Evolutionary conservation across 441 rosid genomes (phyloP).

Genomic region (Brassica hybrid): DNA sequence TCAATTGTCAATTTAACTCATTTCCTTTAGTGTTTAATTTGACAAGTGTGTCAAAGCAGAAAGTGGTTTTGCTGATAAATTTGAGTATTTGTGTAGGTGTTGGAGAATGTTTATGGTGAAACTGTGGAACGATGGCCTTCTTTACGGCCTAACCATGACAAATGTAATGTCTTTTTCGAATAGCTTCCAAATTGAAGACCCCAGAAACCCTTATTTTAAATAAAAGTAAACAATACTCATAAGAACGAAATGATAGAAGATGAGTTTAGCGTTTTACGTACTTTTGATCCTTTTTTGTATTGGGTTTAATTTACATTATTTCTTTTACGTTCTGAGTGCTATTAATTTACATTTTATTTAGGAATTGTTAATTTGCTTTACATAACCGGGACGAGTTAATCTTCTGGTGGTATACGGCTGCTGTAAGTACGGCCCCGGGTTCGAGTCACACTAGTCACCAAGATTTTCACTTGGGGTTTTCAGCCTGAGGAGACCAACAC

Average conservation of each 20-base stretch:
- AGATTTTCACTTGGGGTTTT: too few species aligned
- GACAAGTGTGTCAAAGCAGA: conserved; percentile 13
- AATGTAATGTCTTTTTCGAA: conserved; percentile 68
- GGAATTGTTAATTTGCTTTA: neutral
- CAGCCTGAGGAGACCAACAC: too few species aligned
- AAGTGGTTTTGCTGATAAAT: conserved; percentile 1
- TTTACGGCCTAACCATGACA: conserved; percentile 88
- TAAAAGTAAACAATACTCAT: neutral
- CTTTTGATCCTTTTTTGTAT: neutral
- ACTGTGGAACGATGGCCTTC: conserved; percentile 96
- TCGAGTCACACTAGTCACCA: too few species aligned
- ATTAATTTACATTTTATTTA: neutral
- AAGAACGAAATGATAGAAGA: conserved; percentile 31
- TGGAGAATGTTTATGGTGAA: conserved; percentile 95
- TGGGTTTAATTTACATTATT: neutral
- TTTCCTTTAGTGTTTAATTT: conserved; percentile 4
- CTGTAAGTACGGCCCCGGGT: too few species aligned
- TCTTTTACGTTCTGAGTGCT: neutral
- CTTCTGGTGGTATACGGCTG: too few species aligned
- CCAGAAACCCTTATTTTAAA: conserved; percentile 30
- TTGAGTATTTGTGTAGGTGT: conserved; percentile 63
- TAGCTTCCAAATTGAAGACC: conserved; percentile 55
- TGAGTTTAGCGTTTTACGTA: neutral
- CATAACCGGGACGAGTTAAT: neutral
- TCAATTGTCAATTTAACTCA: neutral